Percentiles rank a stretch among this genome's conserved stretches.
These are phyloP conservation scores for Epichloe bromicola DNA, from an alignment of 2,329 filamentous ascomycete species.

Conservation along the genomic window DNA sequence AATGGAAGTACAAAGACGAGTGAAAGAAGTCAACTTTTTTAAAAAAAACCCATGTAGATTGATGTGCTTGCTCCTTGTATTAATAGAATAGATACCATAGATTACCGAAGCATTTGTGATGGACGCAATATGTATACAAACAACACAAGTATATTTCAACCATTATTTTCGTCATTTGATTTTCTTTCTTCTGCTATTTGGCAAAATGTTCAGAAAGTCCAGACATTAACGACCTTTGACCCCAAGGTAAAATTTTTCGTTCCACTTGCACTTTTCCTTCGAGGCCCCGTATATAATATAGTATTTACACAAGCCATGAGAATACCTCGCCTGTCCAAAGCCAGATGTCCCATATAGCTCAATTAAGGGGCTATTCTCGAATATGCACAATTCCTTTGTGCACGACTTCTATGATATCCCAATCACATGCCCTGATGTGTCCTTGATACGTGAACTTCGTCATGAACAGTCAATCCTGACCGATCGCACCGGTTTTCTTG, in stretches of 20 bases:
- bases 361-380: constrained; percentile 4
- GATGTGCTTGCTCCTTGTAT: neutral
- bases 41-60: neutral
- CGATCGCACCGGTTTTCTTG: neutral
- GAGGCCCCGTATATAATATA: neutral
- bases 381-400: constrained; percentile 1
- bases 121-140: no score
- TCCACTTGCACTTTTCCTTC: neutral
- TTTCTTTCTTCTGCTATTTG: neutral
- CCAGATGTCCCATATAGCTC: neutral
- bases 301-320: constrained; percentile 7
- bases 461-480: constrained; percentile 1
- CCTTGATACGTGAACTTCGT: constrained; percentile 7
- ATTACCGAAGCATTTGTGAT: neutral
- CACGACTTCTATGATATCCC: constrained; percentile 5
- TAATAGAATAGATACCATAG: constrained; percentile 2
- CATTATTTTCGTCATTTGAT: neutral
- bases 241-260: neutral
- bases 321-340: neutral
- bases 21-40: neutral
- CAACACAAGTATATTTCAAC: neutral
- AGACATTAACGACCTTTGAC: neutral
- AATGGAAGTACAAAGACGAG: constrained; percentile 37
- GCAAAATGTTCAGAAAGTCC: neutral
- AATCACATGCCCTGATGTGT: constrained; percentile 4